Percentiles rank a stretch among this genome's conserved stretches.
These are phyloP conservation scores for Akanthomyces lecanii DNA, from an alignment of 2,329 filamentous ascomycete species.

Conservation along the genomic window DNA sequence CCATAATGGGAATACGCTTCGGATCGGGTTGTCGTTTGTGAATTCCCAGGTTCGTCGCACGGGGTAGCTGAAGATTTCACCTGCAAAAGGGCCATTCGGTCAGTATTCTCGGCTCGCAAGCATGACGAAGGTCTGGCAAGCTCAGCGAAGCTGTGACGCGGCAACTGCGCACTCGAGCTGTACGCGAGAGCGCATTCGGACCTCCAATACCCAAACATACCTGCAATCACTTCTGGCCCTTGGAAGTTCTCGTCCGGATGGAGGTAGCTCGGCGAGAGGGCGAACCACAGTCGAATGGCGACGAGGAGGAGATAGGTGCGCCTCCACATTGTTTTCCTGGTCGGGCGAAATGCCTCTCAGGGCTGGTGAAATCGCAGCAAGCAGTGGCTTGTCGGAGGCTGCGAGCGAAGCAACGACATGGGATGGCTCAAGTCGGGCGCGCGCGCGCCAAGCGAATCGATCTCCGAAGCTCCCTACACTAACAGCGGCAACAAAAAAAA, in stretches of 20 bases:
- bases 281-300: slow-evolving; percentile 87
- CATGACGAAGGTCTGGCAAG: not conserved
- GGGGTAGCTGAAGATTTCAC: slow-evolving; percentile 88
- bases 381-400: slow-evolving; percentile 25
- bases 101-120: not conserved
- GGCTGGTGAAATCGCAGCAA: slow-evolving; percentile 17
- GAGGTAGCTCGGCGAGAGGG: slow-evolving; percentile 89
- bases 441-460: slow-evolving; percentile 15
- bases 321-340: slow-evolving; percentile 68
- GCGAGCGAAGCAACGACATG: slow-evolving; percentile 20
- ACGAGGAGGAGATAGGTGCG: slow-evolving; percentile 81
- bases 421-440: slow-evolving; percentile 4
- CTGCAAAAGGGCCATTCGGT: slow-evolving; percentile 41
- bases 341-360: slow-evolving; percentile 15
- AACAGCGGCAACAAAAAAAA: not conserved
- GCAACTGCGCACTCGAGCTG: not conserved
- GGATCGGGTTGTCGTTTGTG: slow-evolving; percentile 79
- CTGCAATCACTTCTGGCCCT: slow-evolving; percentile 93
- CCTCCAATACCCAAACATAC: slow-evolving; percentile 49
- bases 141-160: not conserved
- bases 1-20: slow-evolving; percentile 96
- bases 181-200: not conserved
- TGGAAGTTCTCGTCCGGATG: slow-evolving; percentile 99
- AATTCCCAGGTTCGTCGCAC: slow-evolving; percentile 95
- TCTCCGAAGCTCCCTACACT: not conserved